Conservation (phyloP, 768 basidiomycete species). For the Trametopsis cervina region DNA sequence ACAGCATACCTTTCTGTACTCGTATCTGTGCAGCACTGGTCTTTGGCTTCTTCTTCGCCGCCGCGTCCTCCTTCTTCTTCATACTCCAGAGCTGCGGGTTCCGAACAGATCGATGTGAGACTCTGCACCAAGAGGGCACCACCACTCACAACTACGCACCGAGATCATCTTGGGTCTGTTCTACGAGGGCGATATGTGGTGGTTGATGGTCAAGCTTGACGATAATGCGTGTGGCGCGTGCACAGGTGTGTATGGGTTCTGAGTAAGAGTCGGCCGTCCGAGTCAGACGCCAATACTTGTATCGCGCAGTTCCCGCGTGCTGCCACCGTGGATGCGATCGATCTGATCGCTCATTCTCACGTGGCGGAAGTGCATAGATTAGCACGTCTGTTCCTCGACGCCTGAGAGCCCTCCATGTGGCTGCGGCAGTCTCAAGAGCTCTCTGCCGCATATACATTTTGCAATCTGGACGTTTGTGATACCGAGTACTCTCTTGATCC, state of each 20-base stretch:
- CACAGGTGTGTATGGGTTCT: too few species aligned
- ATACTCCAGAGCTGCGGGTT: constrained; percentile 87
- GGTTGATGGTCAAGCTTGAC: constrained; percentile 5
- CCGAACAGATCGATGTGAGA: not conserved
- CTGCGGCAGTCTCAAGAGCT: not conserved
- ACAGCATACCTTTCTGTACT: constrained; percentile 88
- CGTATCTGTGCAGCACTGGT: constrained; percentile 97
- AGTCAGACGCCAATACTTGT: too few species aligned
- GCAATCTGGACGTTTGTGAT: too few species aligned
- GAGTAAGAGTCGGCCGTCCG: too few species aligned
- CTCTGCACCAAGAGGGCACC: not conserved
- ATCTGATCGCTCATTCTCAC: constrained; percentile 11
- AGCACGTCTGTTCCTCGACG: not conserved
- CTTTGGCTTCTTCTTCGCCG: constrained; percentile 97
- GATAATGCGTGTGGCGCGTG: not conserved
- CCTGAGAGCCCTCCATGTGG: not conserved
- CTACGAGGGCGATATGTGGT: not conserved
- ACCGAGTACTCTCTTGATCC: not conserved
- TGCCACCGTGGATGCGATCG: constrained; percentile 4
- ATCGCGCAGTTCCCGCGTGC: too few species aligned
- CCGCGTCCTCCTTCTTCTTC: constrained; percentile 99
- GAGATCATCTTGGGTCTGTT: constrained; percentile 33
- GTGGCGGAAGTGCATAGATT: constrained; percentile 1
- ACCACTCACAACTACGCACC: constrained; percentile 21
- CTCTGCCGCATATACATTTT: not conserved